A percentile compares a stretch with the other conserved stretches of the same genome.
These are phyloP conservation scores for Chaetomium sp. DNA, from an alignment of 2,329 filamentous ascomycete genomes.

Conservation along the genomic window DNA sequence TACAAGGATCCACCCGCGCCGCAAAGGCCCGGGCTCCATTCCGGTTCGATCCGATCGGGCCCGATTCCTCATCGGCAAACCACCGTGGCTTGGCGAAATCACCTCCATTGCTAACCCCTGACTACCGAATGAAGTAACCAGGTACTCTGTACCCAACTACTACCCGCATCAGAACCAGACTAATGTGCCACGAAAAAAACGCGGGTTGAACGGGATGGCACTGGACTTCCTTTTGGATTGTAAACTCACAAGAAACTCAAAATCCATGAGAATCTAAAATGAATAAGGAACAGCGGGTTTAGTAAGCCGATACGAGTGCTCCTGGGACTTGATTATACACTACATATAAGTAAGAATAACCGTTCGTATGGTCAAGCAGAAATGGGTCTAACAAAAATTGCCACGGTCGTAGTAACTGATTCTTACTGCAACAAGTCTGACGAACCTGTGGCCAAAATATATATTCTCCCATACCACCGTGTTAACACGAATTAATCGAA, in stretches of 20 bases:
- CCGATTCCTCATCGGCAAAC: background rate
- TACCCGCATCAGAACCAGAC: no score
- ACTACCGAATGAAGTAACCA: background rate
- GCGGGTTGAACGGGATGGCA: no score
- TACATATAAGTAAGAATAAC: background rate
- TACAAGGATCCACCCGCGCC: no score
- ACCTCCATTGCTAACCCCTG: background rate
- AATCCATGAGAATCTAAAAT: no score
- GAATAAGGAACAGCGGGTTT: background rate
- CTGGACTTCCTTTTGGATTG: no score
- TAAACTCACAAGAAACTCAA: no score
- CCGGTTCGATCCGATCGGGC: background rate
- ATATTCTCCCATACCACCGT: background rate
- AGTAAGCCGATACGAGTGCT: background rate
- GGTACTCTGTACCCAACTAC: no score
- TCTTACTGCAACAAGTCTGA: background rate
- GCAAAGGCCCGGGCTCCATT: background rate
- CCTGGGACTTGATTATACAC: constrained; percentile 10
- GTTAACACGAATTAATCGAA: background rate
- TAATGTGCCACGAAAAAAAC: no score
- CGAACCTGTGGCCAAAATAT: background rate
- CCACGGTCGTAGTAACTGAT: background rate
- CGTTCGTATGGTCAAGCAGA: background rate
- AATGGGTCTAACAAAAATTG: background rate
- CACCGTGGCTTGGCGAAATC: background rate